A percentile compares a stretch with the other conserved stretches of the same genome.
Conservation (phyloP, 768 basidiomycete genomes). For the Russula earlei region DNA sequence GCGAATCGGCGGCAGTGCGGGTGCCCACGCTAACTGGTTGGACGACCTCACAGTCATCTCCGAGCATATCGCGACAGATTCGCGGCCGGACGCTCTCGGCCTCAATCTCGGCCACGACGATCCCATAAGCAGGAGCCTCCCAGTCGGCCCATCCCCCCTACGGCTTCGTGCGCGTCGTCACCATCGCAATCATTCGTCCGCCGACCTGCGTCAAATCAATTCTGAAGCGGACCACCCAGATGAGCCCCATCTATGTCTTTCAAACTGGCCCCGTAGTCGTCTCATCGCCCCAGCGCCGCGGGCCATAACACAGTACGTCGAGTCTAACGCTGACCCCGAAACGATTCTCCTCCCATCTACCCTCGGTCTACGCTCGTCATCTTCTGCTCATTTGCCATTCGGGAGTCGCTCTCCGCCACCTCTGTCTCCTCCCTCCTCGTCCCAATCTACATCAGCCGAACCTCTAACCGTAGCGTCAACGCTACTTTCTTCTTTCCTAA, state of each 20-base stretch:
- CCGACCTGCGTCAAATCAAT: conserved; percentile 4
- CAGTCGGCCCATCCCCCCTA: conserved; percentile 18
- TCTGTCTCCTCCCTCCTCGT: background rate
- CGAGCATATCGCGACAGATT: conserved; percentile 1
- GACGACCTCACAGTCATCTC: conserved; percentile 52
- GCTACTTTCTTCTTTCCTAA: conserved; percentile 50
- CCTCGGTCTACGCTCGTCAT: conserved; percentile 43
- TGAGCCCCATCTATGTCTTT: conserved; percentile 41
- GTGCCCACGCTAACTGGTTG: conserved; percentile 48
- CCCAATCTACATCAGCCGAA: background rate
- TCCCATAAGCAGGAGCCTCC: conserved; percentile 27
- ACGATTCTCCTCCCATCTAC: conserved; percentile 59
- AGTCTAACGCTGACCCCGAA: conserved; percentile 43
- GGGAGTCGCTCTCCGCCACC: conserved; percentile 15
- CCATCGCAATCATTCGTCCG: conserved; percentile 6
- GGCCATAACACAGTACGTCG: conserved; percentile 67
- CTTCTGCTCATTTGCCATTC: conserved; percentile 19
- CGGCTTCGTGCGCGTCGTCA: background rate
- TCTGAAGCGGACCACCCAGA: background rate
- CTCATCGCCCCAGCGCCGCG: conserved; percentile 63
- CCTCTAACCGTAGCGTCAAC: conserved; percentile 48
- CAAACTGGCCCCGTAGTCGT: conserved; percentile 40
- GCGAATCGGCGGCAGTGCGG: conserved; percentile 38
- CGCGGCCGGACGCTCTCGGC: conserved; percentile 1
- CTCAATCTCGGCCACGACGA: conserved; percentile 7